These are phyloP conservation scores for Trichosporon coremiiforme DNA, from an alignment of 1,284 basidiomycete species.

Conservation along the genomic window DNA sequence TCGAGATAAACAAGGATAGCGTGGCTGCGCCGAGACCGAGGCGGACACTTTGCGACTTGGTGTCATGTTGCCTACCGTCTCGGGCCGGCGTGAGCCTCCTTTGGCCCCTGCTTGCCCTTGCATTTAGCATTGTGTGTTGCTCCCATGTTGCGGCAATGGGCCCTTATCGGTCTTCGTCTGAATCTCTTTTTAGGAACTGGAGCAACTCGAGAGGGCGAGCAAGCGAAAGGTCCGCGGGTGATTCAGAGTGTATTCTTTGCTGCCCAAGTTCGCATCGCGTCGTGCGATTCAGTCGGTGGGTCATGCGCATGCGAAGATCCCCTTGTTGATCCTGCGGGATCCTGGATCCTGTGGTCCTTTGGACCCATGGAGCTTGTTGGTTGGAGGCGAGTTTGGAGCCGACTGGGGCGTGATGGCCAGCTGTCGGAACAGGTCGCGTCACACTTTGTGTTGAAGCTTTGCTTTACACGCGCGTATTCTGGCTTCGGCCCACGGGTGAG, in stretches of 20 bases:
- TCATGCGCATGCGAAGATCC: not conserved
- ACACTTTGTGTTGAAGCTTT: slow-evolving; percentile 1
- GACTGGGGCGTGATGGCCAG: not conserved
- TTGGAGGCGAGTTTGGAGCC: slow-evolving; percentile 5
- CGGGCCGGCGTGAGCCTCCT: not conserved
- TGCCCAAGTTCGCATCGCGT: not conserved
- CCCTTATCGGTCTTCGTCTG: not conserved
- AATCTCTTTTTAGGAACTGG: not conserved
- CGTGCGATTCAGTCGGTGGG: not conserved
- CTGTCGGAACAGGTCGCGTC: slow-evolving; percentile 4
- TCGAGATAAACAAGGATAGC: not conserved
- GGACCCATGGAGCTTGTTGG: slow-evolving; percentile 1
- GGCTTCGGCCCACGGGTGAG: slow-evolving; percentile 12
- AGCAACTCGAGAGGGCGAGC: not conserved
- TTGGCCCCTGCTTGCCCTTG: not conserved
- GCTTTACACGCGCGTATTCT: not conserved
- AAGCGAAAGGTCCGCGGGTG: not conserved
- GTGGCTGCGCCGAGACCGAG: not conserved
- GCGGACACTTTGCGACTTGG: not conserved
- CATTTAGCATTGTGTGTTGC: not conserved
- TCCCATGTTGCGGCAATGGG: too few species aligned
- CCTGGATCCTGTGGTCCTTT: not conserved
- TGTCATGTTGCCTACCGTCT: not conserved
- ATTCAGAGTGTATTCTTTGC: not conserved
- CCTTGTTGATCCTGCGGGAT: not conserved